Percentiles rank a stretch among this genome's conserved stretches.
Conservation (phyloP, 2,329 filamentous ascomycete species). For the Hortaea werneckii region DNA sequence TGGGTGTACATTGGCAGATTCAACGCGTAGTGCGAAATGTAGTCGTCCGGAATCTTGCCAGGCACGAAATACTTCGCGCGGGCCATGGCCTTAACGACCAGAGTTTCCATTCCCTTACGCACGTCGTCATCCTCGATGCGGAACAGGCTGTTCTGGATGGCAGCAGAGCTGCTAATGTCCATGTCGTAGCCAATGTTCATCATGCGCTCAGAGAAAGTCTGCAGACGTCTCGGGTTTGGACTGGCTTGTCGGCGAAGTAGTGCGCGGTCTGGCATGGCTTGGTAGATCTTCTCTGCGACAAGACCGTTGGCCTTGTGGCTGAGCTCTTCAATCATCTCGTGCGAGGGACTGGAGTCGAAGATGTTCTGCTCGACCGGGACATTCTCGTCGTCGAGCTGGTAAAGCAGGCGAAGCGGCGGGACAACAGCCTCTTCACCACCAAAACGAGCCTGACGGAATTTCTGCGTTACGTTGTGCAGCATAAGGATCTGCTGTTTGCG, state of each 20-base stretch:
- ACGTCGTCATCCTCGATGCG: conserved; percentile 79
- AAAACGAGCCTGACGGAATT: conserved; percentile 81
- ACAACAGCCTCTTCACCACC: conserved; percentile 65
- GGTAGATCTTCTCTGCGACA: conserved; percentile 72
- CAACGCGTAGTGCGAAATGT: conserved; percentile 80
- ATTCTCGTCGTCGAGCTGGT: conserved; percentile 96
- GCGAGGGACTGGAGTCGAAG: conserved; percentile 79
- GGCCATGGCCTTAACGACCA: conserved; percentile 90
- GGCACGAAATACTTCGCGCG: conserved; percentile 91
- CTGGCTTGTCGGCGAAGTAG: conserved; percentile 76
- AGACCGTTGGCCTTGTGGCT: conserved; percentile 86
- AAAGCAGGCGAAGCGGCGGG: conserved; percentile 75
- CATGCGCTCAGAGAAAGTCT: conserved; percentile 90
- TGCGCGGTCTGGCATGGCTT: conserved; percentile 80
- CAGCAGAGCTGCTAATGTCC: conserved; percentile 79
- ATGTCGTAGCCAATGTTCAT: conserved; percentile 80
- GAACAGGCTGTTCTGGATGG: conserved; percentile 89
- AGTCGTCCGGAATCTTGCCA: conserved; percentile 64
- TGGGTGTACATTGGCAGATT: conserved; percentile 94
- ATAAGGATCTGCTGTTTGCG: conserved; percentile 69
- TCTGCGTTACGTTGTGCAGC: conserved; percentile 70
- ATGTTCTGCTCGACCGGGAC: conserved; percentile 94
- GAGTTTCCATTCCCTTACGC: conserved; percentile 95
- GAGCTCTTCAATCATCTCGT: conserved; percentile 90
- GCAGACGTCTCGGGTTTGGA: conserved; percentile 78